phyloP scores from a whole-genome alignment of 345 rosid species.

The Eucalyptus cloeziana region DNA sequence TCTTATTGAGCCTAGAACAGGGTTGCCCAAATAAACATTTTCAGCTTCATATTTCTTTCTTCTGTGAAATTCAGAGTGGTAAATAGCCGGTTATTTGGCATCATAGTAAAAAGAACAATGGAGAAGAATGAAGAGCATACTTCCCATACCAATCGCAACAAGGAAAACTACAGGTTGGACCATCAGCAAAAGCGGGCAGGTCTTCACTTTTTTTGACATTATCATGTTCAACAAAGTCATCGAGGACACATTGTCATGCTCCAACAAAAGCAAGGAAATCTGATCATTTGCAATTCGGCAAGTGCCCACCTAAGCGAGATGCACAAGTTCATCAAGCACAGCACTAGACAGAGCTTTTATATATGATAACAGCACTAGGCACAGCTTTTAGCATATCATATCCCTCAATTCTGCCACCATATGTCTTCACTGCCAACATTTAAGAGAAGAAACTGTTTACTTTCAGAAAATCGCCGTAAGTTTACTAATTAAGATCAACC shows the following conservation, averaged over 20 bases:
- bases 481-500: neutral
- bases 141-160: slow-evolving; percentile 68
- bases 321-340: neutral
- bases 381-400: neutral
- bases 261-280: too few species aligned
- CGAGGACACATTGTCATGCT: neutral
- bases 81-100: neutral
- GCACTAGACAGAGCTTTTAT: neutral
- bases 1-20: slow-evolving; percentile 58
- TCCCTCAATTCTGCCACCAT: neutral
- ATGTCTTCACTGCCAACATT: too few species aligned
- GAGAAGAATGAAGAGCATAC: slow-evolving; percentile 22
- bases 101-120: neutral
- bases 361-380: too few species aligned
- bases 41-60: neutral
- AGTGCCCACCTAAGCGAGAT: neutral
- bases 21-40: slow-evolving; percentile 45
- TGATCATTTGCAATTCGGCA: neutral
- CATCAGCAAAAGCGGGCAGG: slow-evolving; percentile 28
- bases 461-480: too few species aligned
- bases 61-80: neutral
- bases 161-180: slow-evolving; percentile 62
- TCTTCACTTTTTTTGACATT: too few species aligned
- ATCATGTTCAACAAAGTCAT: neutral
- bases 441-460: neutral